Percentiles rank a stretch among this genome's conserved stretches.
These are phyloP conservation scores for Pestalotiopsis sp. DNA, from an alignment of 2,329 filamentous ascomycete species.

Conservation along the genomic window DNA sequence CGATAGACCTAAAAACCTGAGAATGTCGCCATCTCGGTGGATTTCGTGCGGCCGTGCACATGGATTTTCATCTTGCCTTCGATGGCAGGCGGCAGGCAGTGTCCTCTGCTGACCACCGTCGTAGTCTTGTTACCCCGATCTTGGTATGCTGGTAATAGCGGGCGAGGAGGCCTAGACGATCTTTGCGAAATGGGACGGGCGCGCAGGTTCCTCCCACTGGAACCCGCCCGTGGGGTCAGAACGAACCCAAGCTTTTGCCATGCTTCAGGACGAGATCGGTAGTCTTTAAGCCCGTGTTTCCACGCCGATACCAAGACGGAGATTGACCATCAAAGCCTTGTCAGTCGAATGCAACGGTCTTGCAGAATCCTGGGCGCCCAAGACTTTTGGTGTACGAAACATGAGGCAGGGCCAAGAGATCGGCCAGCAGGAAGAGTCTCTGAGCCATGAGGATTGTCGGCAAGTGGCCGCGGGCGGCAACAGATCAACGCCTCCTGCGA, in stretches of 20 bases:
- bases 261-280: constrained; percentile 10
- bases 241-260: constrained; percentile 3
- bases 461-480: neutral
- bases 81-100: neutral
- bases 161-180: neutral
- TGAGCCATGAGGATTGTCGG: neutral
- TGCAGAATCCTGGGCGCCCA: neutral
- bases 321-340: constrained; percentile 1
- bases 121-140: constrained; percentile 1
- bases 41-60: neutral
- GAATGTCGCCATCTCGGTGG: neutral
- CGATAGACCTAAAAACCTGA: neutral
- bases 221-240: neutral
- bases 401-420: constrained; percentile 12
- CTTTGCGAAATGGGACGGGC: constrained; percentile 8
- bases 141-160: neutral
- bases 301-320: constrained; percentile 11
- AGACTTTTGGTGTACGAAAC: constrained; percentile 4
- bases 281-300: neutral
- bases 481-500: neutral
- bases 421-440: neutral
- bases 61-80: neutral
- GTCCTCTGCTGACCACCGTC: neutral
- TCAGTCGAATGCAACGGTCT: constrained; percentile 1
- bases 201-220: neutral